phyloP scores from a whole-genome alignment of 2,329 filamentous ascomycete genomes.

The Fusarium incarnatum region DNA sequence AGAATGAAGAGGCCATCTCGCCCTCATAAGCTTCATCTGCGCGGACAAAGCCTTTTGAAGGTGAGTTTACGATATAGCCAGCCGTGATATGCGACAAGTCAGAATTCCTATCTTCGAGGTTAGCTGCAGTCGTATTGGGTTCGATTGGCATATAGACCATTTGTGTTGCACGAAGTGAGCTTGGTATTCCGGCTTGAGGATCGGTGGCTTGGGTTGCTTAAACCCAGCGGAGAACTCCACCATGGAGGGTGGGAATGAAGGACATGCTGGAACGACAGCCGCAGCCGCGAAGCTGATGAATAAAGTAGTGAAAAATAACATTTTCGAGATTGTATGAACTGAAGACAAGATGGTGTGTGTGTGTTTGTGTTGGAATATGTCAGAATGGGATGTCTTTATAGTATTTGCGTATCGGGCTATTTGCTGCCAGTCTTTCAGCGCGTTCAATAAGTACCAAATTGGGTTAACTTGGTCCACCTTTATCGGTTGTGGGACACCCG shows the following conservation, averaged over 20 bases:
- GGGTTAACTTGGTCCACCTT: no score
- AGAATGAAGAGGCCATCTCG: conserved; percentile 47
- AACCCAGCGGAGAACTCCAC: conserved; percentile 49
- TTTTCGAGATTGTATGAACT: not conserved
- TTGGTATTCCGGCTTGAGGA: conserved; percentile 48
- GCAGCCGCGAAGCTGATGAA: not conserved
- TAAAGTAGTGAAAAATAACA: not conserved
- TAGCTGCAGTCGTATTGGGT: no score
- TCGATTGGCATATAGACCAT: conserved; percentile 41
- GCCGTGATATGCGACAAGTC: conserved; percentile 54
- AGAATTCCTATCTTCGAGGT: conserved; percentile 46
- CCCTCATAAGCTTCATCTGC: conserved; percentile 49
- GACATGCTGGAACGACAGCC: conserved; percentile 10
- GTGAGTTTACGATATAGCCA: conserved; percentile 53
- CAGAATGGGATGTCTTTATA: no score
- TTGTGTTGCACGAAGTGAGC: conserved; percentile 55
- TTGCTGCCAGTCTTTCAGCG: not conserved
- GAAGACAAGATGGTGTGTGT: no score
- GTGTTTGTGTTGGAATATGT: no score
- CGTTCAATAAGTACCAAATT: conserved; percentile 8
- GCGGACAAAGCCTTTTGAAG: conserved; percentile 46
- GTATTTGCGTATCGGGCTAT: rapidly evolving
- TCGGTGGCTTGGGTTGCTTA: conserved; percentile 49
- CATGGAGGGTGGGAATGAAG: conserved; percentile 45
- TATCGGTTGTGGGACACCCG: no score